Conservation (phyloP, 2,329 filamentous ascomycete species). For the Achaetomium macrosporum region DNA sequence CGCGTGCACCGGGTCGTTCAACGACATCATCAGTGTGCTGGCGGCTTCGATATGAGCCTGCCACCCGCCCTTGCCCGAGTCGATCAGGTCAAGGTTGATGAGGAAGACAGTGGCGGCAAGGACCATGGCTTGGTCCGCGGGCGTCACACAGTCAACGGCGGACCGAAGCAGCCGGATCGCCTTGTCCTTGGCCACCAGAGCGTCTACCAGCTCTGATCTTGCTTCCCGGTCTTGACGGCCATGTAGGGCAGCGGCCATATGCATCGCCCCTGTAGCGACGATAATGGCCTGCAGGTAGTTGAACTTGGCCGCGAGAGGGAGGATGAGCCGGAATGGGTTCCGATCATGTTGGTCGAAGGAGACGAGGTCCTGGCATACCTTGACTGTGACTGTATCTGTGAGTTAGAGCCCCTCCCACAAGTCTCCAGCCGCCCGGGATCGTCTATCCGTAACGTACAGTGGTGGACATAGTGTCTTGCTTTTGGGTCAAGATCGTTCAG, state of each 20-base stretch:
- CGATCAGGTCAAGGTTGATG: slow-evolving; percentile 46
- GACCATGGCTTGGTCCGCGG: slow-evolving; percentile 31
- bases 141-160: slow-evolving; percentile 35
- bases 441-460: slow-evolving; percentile 36
- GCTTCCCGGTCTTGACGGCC: slow-evolving; percentile 28
- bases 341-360: slow-evolving; percentile 38
- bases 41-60: slow-evolving; percentile 43
- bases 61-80: slow-evolving; percentile 44
- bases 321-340: slow-evolving; percentile 43
- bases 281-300: slow-evolving; percentile 42
- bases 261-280: slow-evolving; percentile 43
- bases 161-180: slow-evolving; percentile 38
- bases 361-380: slow-evolving; percentile 49
- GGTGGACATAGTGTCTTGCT: slow-evolving; percentile 43
- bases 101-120: slow-evolving; percentile 44
- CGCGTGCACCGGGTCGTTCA: slow-evolving; percentile 24
- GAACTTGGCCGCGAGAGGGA: slow-evolving; percentile 37
- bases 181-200: slow-evolving; percentile 41
- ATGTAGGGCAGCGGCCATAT: slow-evolving; percentile 38
- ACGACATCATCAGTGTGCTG: slow-evolving; percentile 37
- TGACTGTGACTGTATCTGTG: slow-evolving; percentile 32
- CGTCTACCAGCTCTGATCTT: slow-evolving; percentile 34
- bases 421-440: no score
- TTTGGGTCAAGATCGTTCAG: slow-evolving; percentile 46
- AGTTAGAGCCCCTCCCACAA: not conserved